phyloP scores from a whole-genome alignment of 1,284 basidiomycete species.

The Boletellus deceptivus region DNA sequence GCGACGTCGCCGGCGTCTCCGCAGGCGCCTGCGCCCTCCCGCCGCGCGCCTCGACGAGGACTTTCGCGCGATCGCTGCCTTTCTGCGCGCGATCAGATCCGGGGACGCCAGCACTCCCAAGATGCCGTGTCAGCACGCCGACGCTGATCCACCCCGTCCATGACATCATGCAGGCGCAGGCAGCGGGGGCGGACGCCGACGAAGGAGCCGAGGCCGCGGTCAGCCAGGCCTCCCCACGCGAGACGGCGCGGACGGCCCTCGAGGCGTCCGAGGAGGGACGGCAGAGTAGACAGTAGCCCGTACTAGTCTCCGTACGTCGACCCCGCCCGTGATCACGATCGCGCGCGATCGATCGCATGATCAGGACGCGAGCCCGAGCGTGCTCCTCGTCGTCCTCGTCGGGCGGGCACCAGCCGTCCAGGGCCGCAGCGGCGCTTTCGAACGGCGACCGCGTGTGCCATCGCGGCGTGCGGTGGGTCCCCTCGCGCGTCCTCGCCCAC shows the following conservation, averaged over 20 bases:
- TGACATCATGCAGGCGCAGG: conserved; percentile 64
- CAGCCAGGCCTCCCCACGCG: conserved; percentile 43
- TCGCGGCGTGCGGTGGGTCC: conserved; percentile 20
- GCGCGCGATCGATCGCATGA: conserved; percentile 33
- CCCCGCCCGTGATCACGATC: conserved; percentile 33
- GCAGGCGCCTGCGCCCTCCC: conserved; percentile 44
- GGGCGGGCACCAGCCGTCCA: conserved; percentile 19
- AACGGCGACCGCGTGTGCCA: conserved; percentile 2
- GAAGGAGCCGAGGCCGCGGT: conserved; percentile 58
- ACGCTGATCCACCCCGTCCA: conserved; percentile 71
- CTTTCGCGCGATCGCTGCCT: conserved; percentile 73
- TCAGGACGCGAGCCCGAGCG: conserved; percentile 21
- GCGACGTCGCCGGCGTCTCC: conserved; percentile 74
- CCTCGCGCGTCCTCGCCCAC: conserved; percentile 8
- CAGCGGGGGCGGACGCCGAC: conserved; percentile 60
- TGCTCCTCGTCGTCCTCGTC: too few species aligned
- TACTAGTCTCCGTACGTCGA: conserved; percentile 13
- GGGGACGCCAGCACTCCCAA: conserved; percentile 51
- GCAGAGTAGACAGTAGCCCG: not conserved
- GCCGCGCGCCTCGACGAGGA: conserved; percentile 72
- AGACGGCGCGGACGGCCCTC: conserved; percentile 10
- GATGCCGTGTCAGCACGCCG: conserved; percentile 66
- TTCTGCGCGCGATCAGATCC: conserved; percentile 50
- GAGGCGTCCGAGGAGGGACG: conserved; percentile 32
- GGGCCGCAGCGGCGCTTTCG: conserved; percentile 29